Conservation (phyloP, 2,329 filamentous ascomycete genomes). For the Incumbomyces lentus region DNA sequence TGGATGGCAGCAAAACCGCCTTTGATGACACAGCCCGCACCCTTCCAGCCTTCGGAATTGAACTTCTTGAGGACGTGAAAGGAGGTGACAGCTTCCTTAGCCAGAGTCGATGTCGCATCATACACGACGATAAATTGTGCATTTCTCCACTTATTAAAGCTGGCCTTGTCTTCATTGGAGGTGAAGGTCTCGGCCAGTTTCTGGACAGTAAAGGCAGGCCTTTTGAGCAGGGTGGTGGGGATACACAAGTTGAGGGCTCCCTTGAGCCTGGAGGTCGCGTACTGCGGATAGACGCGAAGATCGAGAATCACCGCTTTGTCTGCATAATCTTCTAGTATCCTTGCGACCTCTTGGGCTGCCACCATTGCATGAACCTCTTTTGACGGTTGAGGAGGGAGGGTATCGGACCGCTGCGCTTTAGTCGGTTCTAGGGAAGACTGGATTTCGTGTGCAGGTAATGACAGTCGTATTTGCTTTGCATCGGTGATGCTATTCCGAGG, state of each 20-base stretch:
- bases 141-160: slow-evolving; percentile 66
- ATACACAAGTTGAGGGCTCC: slow-evolving; percentile 90
- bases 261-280: slow-evolving; percentile 59
- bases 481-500: slow-evolving; percentile 24
- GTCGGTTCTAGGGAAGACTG: slow-evolving; percentile 24
- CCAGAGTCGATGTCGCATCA: slow-evolving; percentile 63
- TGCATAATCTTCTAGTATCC: slow-evolving; percentile 43
- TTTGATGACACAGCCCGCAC: slow-evolving; percentile 62
- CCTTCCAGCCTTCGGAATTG: slow-evolving; percentile 67
- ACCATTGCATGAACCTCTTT: slow-evolving; percentile 42
- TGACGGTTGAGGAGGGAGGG: slow-evolving; percentile 42
- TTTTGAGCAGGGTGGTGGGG: slow-evolving; percentile 83
- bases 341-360: slow-evolving; percentile 43
- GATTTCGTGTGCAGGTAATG: slow-evolving; percentile 43
- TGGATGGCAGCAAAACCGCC: slow-evolving; percentile 74
- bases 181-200: slow-evolving; percentile 84
- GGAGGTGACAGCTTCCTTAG: slow-evolving; percentile 69
- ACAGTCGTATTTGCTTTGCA: slow-evolving; percentile 45
- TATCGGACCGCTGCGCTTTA: slow-evolving; percentile 35
- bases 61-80: slow-evolving; percentile 93
- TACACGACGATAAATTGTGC: slow-evolving; percentile 77
- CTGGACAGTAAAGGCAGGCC: slow-evolving; percentile 77
- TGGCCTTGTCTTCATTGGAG: slow-evolving; percentile 54
- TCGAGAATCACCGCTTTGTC: slow-evolving; percentile 64
- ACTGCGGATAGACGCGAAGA: slow-evolving; percentile 77